Evolutionary conservation across 495 filamentous ascomycete genomes (phyloP).

Genomic region (Hypoxylon cercidicola): DNA sequence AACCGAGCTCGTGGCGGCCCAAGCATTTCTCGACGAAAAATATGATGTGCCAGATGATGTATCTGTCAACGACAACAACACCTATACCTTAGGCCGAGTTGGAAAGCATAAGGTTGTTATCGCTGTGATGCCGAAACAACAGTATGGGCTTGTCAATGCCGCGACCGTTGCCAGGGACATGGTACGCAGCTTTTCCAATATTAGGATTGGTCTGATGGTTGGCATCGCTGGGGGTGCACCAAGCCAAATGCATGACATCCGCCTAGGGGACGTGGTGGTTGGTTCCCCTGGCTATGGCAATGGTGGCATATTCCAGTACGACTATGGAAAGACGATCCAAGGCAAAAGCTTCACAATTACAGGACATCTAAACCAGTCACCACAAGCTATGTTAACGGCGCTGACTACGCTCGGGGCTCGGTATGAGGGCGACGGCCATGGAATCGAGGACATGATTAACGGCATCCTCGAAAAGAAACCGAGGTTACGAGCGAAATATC

Average conservation of each 20-base stretch:
- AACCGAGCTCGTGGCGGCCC: slow-evolving; percentile 48
- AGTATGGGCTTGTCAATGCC: slow-evolving; percentile 53
- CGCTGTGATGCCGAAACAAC: slow-evolving; percentile 49
- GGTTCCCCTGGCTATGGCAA: slow-evolving; percentile 23
- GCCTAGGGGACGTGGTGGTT: slow-evolving; percentile 45
- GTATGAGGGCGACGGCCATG: slow-evolving; percentile 35
- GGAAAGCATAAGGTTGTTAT: slow-evolving; percentile 56
- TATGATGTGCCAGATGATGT: slow-evolving; percentile 39
- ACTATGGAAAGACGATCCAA: slow-evolving; percentile 45
- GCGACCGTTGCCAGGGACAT: slow-evolving; percentile 52
- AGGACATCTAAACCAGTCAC: slow-evolving; percentile 51
- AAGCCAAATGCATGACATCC: slow-evolving; percentile 48
- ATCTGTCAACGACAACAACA: slow-evolving; percentile 45
- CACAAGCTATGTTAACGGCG: slow-evolving; percentile 35
- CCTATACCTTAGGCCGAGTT: slow-evolving; percentile 50
- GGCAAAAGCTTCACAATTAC: slow-evolving; percentile 39
- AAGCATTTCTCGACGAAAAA: slow-evolving; percentile 51
- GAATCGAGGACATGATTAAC: slow-evolving; percentile 39
- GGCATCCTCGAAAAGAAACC: slow-evolving; percentile 32
- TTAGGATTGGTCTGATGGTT: slow-evolving; percentile 60
- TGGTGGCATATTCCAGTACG: slow-evolving; percentile 47
- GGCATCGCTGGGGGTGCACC: slow-evolving; percentile 60
- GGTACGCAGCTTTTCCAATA: slow-evolving; percentile 53
- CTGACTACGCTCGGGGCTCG: slow-evolving; percentile 24
- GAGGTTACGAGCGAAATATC: slow-evolving; percentile 40